Evolutionary conservation across 208 protist genomes (phyloP).

Genomic region (Acanthamoeba divionensis): DNA sequence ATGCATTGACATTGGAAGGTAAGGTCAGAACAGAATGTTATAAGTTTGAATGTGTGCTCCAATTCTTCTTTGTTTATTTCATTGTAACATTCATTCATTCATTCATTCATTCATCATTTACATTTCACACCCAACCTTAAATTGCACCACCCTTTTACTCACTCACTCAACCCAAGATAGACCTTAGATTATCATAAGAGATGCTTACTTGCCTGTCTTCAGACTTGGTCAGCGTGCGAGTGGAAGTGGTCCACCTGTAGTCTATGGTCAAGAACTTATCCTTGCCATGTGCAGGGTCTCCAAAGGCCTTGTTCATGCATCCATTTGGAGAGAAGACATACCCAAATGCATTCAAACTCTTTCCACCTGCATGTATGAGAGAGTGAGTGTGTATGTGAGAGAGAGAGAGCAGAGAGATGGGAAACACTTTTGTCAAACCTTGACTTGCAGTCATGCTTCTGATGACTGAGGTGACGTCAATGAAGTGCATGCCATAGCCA

Average conservation of each 20-base stretch:
- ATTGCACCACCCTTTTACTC: no score
- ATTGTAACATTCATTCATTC: no score
- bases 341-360: neutral
- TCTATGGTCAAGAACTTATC: conserved; percentile 11
- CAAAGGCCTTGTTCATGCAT: conserved; percentile 40
- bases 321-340: neutral
- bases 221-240: no score
- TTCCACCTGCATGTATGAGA: neutral
- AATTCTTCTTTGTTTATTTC: no score
- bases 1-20: no score
- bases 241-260: neutral
- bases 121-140: no score
- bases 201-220: no score
- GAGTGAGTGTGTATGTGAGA: neutral
- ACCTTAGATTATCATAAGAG: no score
- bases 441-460: neutral
- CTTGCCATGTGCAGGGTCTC: neutral
- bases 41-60: no score
- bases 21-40: no score
- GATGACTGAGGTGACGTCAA: neutral
- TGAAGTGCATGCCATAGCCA: neutral
- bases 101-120: no score
- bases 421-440: neutral
- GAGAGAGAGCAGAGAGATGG: neutral
- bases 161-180: no score